Evolutionary conservation across 495 filamentous ascomycete genomes (phyloP), one percentile per base, ranked within the genome.

Genomic region (Aspergillus biplanus): DNA sequence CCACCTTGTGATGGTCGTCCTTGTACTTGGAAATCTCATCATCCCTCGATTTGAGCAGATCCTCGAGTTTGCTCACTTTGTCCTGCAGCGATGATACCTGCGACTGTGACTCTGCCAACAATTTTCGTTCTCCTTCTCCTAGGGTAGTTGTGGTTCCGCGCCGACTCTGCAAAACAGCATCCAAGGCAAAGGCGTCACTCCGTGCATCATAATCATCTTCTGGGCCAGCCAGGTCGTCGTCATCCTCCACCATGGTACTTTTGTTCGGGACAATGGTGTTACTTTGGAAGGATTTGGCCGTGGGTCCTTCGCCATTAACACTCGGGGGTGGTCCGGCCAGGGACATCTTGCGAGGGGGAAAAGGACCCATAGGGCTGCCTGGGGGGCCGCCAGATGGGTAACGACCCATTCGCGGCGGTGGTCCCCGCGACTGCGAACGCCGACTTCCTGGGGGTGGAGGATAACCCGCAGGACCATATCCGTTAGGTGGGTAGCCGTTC

Each of bases 211-310:
- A 78, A 59, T 90, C 87, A 59, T 90, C 89, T 18, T 87, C 85
- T 13, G 67, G 71, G 1, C 80, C 81, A 53, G 75, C 82, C 59
- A 77, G 79, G 67, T 93, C 90, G 64, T 96, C 93, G 64, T 97
- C 95, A 74, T 99, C 95, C 72, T 99, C 95, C 15, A 98, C 90
- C 90, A 99, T 92, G 0, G 92, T 98, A 67, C 94, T 96, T 76
- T 98, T 99, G 67, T 97, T 98, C 6, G 95, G 96, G 31, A 97
- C 88, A 64, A 98, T 96, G 0, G 91, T 97, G 69, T 95, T 97
- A 70, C 90, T 93, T 75, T 98, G 94, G 65, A 96, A 97, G 46
- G 91, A 90, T 67, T 96, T 97, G 15, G 92, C 88, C 48, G 89
- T 85, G 2, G 93, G 95, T 4, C 74, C 77, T 16, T 78, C 77